Evolutionary conservation across 768 basidiomycete species (phyloP).

Genomic region (Gloeostereum incarnatum): DNA sequence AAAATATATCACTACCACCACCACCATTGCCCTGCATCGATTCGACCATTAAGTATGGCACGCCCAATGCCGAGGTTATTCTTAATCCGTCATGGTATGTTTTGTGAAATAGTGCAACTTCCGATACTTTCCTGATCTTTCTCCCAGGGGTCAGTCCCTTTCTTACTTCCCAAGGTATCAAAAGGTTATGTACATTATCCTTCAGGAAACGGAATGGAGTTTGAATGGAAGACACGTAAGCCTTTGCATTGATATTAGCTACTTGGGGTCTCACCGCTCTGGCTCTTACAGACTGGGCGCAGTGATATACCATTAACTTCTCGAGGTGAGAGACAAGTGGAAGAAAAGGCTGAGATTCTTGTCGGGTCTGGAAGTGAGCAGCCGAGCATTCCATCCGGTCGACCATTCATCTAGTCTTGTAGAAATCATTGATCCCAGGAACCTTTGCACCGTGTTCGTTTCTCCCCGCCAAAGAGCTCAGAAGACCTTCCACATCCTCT

Average conservation of each 20-base stretch:
- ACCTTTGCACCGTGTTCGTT: conserved; percentile 66
- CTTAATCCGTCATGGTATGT: conserved; percentile 68
- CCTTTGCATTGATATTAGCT: conserved; percentile 6
- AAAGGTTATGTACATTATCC: neutral
- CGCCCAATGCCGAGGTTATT: conserved; percentile 68
- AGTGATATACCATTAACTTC: conserved; percentile 83
- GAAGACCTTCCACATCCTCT: conserved; percentile 77
- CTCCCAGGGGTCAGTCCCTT: no score
- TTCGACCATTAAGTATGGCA: no score
- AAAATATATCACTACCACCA: no score
- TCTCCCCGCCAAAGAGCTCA: conserved; percentile 87
- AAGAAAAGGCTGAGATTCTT: conserved; percentile 49
- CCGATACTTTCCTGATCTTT: neutral
- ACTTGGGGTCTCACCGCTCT: conserved; percentile 2
- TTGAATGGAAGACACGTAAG: conserved; percentile 71
- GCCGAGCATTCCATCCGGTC: neutral
- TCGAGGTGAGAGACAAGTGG: conserved; percentile 65
- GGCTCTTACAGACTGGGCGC: conserved; percentile 58
- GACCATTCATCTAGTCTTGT: conserved; percentile 1
- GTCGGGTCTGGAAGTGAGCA: conserved; percentile 73
- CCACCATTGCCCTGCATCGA: no score
- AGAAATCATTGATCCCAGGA: conserved; percentile 75
- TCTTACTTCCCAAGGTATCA: no score
- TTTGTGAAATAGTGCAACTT: neutral
- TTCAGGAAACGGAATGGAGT: conserved; percentile 94